Base-by-base conservation (phyloP, 768 basidiomycete genomes). In the Rhizopogon rudus region DNA sequence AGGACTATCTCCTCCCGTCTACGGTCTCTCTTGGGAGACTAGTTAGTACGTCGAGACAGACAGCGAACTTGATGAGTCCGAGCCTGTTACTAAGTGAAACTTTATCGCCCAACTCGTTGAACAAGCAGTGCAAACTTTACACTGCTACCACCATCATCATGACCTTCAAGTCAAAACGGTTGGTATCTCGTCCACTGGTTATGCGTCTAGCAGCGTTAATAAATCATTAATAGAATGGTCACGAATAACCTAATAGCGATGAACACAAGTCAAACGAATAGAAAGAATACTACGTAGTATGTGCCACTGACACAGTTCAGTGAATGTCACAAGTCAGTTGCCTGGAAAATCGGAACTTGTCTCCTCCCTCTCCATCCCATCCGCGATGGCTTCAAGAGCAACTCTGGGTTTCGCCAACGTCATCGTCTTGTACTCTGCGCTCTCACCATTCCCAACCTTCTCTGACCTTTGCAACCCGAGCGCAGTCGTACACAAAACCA, bases 341-440 rank as follows among this genome's bases (percentile, higher is more conserved):
- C 35, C 48, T 33, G 46, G 14, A 31, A 48, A 17, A 31, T 33
- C 31, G 31, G 31, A 1, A 8, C 31, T 31, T 9, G 44, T 63
- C 3, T 45, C 62, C 5, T 70, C 68, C 42, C 59, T 69, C 31
- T 71, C 66, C 52, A 70, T 51, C 14, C 54, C 56, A 14, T 71
- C 70, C 25, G 64, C 68, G 3, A 70, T 37, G 3, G 66, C 64
- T 37, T 71, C 75, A 8, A 84, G 67, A 1, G 81, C 74, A n/a
- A 86, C 78, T 53, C 76, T 81, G 4, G 83, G 81, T 65, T 76
- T 81, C 56, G 82, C 63, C 53, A 86, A 66, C 0, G 79, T 72
- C 3, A 67, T 66, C 20, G 74, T 76, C 40, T 78, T 73, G 81
- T 77, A 82, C 40, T 77, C 74, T n/a, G 73, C 75, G 4, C 60